Base-by-base conservation (phyloP, 495 filamentous ascomycete species). In the Pyronema omphalodes region DNA sequence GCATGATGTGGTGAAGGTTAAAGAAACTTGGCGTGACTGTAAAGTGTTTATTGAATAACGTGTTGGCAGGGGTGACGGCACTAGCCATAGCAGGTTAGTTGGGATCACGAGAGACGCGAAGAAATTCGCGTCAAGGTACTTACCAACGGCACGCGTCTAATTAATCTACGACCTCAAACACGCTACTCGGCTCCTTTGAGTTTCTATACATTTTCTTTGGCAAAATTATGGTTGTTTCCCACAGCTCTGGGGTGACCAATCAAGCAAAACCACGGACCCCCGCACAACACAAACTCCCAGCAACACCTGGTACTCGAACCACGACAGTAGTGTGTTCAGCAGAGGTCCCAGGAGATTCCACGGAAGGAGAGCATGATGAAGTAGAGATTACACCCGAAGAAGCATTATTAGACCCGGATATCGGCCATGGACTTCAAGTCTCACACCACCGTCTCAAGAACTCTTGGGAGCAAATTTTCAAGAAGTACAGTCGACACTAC, bases 401-500 rank as follows among this genome's bases (percentile, higher is more conserved):
- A 11, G 47, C 23, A 29, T 29, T 29, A 29, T 29, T 29, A 58
- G 8, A 19, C 23, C 23, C 58, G 23, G 55, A 62, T 1, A 51
- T 62, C 3, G 55, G 44, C 11, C 43, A 37, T 11, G 39, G 55
- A 40, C 61, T 61, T 14, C 23, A 51, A 9, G 44, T 57, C 11
- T 52, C 53, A 0, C 52, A 60, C 40, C 66, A 69, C 44, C 78
- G 74, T 41, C 74, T 94, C 9, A 88, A 89, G 70, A 80, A 77
- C 9, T 75, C 78, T 1, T 93, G 91, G 59, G 88, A 94, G 61
- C 64, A 71, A 44, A 94, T 98, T 37, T 94, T 94, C 61, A 76
- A 78, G 33, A 94, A 91, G 67, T 98, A 94, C 65, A 77, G 73
- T 17, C 76, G 75, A 59, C 82, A 94, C 67, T 94, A 93, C 61